Evolutionary conservation across 2,329 filamentous ascomycete genomes (phyloP).

Genomic region (Calonectria henricotiae): DNA sequence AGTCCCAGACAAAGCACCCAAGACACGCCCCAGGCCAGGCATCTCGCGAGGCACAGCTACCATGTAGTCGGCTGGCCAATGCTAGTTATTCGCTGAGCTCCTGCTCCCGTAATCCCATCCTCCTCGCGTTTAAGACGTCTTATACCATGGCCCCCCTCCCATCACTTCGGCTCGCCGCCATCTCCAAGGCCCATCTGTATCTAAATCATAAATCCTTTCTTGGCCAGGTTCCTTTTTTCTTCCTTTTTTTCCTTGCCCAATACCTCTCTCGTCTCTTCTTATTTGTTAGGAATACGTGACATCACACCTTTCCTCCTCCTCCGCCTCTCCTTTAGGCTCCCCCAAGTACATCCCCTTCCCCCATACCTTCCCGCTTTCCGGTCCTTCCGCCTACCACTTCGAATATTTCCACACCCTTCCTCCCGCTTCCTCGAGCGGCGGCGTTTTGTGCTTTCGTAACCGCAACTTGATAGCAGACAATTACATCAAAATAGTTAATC

Average conservation of each 20-base stretch:
- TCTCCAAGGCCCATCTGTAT: constrained; percentile 20
- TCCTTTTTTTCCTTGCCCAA: neutral
- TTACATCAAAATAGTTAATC: constrained; percentile 19
- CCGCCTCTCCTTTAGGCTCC: neutral
- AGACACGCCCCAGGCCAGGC: constrained; percentile 2
- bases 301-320: neutral
- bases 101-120: neutral
- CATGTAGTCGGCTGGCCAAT: constrained; percentile 8
- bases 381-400: constrained; percentile 5
- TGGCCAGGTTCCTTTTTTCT: neutral
- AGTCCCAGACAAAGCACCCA: constrained; percentile 6
- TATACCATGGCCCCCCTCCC: constrained; percentile 10
- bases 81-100: neutral
- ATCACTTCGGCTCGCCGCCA: constrained; percentile 7
- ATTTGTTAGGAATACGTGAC: constrained; percentile 6
- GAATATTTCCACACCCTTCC: neutral
- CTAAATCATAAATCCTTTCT: constrained; percentile 9
- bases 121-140: neutral
- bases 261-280: constrained; percentile 8
- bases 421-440: neutral
- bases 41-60: constrained; percentile 6
- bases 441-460: neutral
- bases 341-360: neutral
- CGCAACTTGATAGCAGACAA: neutral
- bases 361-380: neutral